Conservation (phyloP, 2,329 filamentous ascomycete species). For the Parasarocladium wereldwijsianum region DNA sequence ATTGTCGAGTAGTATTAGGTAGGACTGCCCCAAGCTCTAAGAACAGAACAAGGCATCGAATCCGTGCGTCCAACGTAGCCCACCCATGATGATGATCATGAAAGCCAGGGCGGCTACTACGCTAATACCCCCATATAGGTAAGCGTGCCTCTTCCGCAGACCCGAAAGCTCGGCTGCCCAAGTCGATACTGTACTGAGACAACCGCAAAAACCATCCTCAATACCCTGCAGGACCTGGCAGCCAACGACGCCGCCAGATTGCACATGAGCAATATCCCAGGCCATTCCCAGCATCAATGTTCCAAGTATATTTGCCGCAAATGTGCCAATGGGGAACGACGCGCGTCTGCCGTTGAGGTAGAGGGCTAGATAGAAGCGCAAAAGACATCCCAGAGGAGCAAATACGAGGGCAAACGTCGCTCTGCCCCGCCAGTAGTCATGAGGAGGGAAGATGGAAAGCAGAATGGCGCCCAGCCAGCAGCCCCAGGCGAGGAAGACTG, state of each 20-base stretch:
- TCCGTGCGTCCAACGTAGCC: slow-evolving; percentile 53
- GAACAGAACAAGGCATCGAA: slow-evolving; percentile 29
- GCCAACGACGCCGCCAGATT: slow-evolving; percentile 37
- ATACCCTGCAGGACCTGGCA: slow-evolving; percentile 56
- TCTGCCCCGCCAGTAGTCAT: slow-evolving; percentile 60
- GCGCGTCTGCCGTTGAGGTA: slow-evolving; percentile 52
- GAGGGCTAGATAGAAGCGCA: slow-evolving; percentile 58
- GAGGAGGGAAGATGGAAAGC: slow-evolving; percentile 56
- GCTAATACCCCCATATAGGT: slow-evolving; percentile 52
- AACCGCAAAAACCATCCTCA: slow-evolving; percentile 54
- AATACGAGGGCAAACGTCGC: slow-evolving; percentile 68
- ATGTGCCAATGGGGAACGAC: slow-evolving; percentile 74
- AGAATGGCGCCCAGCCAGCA: slow-evolving; percentile 68
- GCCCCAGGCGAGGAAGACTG: slow-evolving; percentile 52
- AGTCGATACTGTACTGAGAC: slow-evolving; percentile 51
- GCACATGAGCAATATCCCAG: slow-evolving; percentile 63
- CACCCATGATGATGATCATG: slow-evolving; percentile 60
- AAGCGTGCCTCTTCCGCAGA: slow-evolving; percentile 39
- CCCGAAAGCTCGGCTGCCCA: slow-evolving; percentile 48
- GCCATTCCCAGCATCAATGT: slow-evolving; percentile 61
- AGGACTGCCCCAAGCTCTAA: too few relatives aligned
- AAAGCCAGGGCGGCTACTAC: slow-evolving; percentile 42
- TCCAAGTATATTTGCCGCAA: slow-evolving; percentile 65
- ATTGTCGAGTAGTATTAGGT: too few relatives aligned
- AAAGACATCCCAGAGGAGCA: slow-evolving; percentile 63